phyloP scores from a whole-genome alignment of 352 stramenopile genomes.

The Globisporangium irregulare region DNA sequence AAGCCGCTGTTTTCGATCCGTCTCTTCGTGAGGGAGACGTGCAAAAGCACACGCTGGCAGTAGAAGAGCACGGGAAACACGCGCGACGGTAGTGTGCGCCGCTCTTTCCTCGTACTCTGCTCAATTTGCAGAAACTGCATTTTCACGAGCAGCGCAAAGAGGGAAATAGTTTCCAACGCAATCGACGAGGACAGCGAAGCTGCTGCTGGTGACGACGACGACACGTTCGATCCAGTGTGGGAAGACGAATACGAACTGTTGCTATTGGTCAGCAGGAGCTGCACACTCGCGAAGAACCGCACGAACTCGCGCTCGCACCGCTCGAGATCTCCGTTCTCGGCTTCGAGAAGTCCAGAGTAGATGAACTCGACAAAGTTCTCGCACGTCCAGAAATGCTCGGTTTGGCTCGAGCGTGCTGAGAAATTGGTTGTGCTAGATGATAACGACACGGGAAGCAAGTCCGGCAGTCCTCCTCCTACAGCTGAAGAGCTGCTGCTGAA shows the following conservation, averaged over 20 bases:
- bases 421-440: not conserved
- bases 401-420: not conserved
- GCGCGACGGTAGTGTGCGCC: constrained; percentile 14
- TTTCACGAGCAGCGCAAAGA: constrained; percentile 31
- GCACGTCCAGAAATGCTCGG: constrained; percentile 19
- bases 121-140: constrained; percentile 19
- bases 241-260: constrained; percentile 14
- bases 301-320: constrained; percentile 32
- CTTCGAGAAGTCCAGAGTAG: constrained; percentile 29
- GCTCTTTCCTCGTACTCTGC: not conserved
- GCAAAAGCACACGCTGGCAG: constrained; percentile 36
- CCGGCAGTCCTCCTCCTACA: not conserved
- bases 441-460: constrained; percentile 6
- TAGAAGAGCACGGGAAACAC: constrained; percentile 34
- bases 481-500: not conserved
- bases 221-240: not conserved
- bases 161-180: constrained; percentile 17
- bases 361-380: constrained; percentile 33
- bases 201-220: not conserved
- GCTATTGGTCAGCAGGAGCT: constrained; percentile 20
- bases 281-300: constrained; percentile 37
- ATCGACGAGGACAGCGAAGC: not conserved
- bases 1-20: constrained; percentile 28
- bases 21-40: constrained; percentile 31
- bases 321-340: constrained; percentile 20